Percentiles rank a stretch among this genome's conserved stretches.
These are phyloP conservation scores for Strobilomyces echinocephalus DNA, from an alignment of 768 basidiomycete genomes.

Conservation along the genomic window DNA sequence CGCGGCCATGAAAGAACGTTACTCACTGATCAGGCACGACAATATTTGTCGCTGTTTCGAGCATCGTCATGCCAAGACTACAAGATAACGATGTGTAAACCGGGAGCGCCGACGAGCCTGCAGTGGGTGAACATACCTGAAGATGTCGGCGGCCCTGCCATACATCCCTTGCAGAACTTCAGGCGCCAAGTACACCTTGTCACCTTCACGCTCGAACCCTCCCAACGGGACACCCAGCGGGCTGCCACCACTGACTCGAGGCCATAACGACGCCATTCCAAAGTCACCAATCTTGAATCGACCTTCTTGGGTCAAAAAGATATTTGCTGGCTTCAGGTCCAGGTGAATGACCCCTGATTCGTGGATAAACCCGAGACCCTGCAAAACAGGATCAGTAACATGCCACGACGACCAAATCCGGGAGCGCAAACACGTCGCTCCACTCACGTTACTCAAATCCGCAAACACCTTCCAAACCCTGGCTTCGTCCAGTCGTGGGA, in stretches of 20 bases:
- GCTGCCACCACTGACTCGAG: slow-evolving; percentile 43
- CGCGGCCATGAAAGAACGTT: slow-evolving; percentile 2
- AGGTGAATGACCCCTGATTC: slow-evolving; percentile 85
- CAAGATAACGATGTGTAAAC: slow-evolving; percentile 15
- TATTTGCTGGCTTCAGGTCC: slow-evolving; percentile 96
- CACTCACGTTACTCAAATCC: slow-evolving; percentile 82
- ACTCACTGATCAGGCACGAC: slow-evolving; percentile 95
- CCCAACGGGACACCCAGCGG: slow-evolving; percentile 34
- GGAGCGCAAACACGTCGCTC: background rate
- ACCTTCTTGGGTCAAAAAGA: slow-evolving; percentile 84
- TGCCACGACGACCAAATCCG: slow-evolving; percentile 15
- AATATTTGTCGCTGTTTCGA: slow-evolving; percentile 94
- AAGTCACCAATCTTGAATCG: slow-evolving; percentile 97
- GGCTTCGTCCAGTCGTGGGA: slow-evolving; percentile 84
- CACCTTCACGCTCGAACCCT: slow-evolving; percentile 92
- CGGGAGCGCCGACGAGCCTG: background rate
- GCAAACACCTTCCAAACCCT: slow-evolving; percentile 94
- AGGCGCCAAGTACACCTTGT: slow-evolving; percentile 94
- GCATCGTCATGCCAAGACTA: slow-evolving; percentile 92
- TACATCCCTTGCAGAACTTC: slow-evolving; percentile 92
- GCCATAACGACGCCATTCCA: slow-evolving; percentile 96
- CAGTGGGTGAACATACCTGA: slow-evolving; percentile 61
- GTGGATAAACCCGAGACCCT: slow-evolving; percentile 90
- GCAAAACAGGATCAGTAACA: slow-evolving; percentile 29
- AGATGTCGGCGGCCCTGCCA: slow-evolving; percentile 92